Evolutionary conservation across 2,329 filamentous ascomycete species (phyloP), one percentile per base, ranked within the genome.

Genomic region (Ascochyta koolunga): DNA sequence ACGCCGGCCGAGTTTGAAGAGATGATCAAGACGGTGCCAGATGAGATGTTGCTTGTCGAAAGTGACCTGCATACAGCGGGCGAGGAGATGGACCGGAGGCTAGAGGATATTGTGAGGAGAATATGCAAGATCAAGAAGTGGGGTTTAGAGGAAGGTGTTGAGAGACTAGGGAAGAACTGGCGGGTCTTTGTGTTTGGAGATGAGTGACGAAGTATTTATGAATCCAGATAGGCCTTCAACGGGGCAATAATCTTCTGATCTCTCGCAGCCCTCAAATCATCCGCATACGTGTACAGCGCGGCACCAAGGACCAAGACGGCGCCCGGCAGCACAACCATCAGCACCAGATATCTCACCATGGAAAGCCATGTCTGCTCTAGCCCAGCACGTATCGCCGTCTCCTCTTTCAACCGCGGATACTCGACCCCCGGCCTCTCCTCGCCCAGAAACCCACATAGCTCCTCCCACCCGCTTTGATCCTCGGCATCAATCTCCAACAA

Each of bases 51-150:
- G 11, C 80, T 99, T 18, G 82, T 96, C 2, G 95, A 99, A 76
- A 98, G 92, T 70, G 95, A 99, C 74, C 72, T 97, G 54, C 91
- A 98, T 73, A 83, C 78, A 18, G 95, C 93, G 0, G 95, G 95
- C 0, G 80, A 86, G 1, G 78, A 82, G 44, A 96, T 98, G 90
- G 95, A 98, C 69, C 75, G 78, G 2, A 78, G 85, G 54, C 77
- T 99, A 11, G 89, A 93, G 69, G 83, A 89, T 39, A 88, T 93
- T 58, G 86, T 89, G 50, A 80, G 87, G n/a, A 85, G 83, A 56
- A 83, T 98, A 5, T 97, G 93, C 68, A 74, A 83, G 42, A 79
- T 92, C 39, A 95, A 92, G 62, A 86, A 83, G 1, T 98, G 95
- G 93, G 71, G 74, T 0, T 72, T 96, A 52, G 82, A 88, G 38